Percentiles rank a stretch among this genome's conserved stretches.
These are phyloP conservation scores for Cochlearia excelsa DNA, from an alignment of 345 rosid species.

Conservation along the genomic window DNA sequence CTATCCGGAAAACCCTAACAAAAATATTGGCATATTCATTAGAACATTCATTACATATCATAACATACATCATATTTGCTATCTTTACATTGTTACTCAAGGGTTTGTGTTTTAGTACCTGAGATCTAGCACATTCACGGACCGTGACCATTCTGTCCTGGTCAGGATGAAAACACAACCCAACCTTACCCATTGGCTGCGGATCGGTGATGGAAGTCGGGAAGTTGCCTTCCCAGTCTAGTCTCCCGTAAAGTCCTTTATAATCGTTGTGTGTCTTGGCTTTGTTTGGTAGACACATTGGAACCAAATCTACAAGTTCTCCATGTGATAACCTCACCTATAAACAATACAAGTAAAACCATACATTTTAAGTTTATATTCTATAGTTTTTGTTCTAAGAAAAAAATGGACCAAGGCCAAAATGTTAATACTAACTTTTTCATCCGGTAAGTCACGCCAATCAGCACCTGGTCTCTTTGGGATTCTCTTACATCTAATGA, in stretches of 20 bases:
- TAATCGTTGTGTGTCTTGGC: slow-evolving; percentile 74
- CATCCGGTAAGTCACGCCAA: slow-evolving; percentile 83
- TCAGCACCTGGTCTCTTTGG: slow-evolving; percentile 90
- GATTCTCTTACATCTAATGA: slow-evolving; percentile 63
- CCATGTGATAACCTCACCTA: slow-evolving; percentile 69
- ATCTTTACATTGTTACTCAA: no score
- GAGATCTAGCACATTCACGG: slow-evolving; percentile 89
- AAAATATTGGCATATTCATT: no score
- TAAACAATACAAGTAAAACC: no score
- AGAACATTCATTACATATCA: no score
- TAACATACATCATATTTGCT: no score
- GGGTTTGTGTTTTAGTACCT: slow-evolving; percentile 36
- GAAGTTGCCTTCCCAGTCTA: slow-evolving; percentile 93
- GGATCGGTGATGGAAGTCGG: slow-evolving; percentile 89
- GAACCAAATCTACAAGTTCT: slow-evolving; percentile 61
- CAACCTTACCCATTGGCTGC: slow-evolving; percentile 95
- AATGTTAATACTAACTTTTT: slow-evolving; percentile 46
- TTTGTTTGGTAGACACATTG: slow-evolving; percentile 78
- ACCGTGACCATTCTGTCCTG: slow-evolving; percentile 82
- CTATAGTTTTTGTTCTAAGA: no score
- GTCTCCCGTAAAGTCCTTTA: slow-evolving; percentile 87
- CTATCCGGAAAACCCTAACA: slow-evolving; percentile 84
- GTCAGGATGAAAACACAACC: slow-evolving; percentile 90
- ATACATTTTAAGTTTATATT: no score
- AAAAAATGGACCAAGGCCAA: no score